Conservation (phyloP, 2,329 filamentous ascomycete genomes). For the Verticillium dahliae region DNA sequence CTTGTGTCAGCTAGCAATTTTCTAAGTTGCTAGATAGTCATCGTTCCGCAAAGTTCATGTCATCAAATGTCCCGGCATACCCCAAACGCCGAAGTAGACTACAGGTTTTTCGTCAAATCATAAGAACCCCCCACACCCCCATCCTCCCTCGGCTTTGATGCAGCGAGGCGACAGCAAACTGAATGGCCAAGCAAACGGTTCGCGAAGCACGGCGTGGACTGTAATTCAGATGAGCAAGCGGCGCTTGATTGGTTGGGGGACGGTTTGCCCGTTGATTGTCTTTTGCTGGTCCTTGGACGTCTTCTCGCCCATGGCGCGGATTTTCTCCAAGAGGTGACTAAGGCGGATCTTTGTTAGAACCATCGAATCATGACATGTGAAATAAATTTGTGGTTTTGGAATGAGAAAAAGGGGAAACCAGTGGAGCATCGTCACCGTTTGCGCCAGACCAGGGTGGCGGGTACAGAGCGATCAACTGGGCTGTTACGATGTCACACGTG, state of each 20-base stretch:
- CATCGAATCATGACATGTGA: background rate
- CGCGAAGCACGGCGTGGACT: background rate
- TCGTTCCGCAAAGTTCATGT: background rate
- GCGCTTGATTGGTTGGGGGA: constrained; percentile 39
- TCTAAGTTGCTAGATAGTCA: background rate
- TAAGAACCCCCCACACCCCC: background rate
- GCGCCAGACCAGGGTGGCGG: too few species aligned
- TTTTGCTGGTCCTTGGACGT: constrained; percentile 23
- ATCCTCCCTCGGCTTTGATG: background rate
- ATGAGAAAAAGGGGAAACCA: background rate
- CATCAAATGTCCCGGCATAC: background rate
- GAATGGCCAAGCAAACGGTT: background rate
- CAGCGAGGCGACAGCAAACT: background rate
- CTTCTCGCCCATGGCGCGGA: constrained; percentile 38
- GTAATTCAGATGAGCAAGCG: constrained; percentile 29
- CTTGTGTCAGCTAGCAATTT: background rate
- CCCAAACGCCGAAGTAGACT: constrained; percentile 3
- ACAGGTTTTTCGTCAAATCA: background rate
- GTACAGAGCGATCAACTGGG: constrained; percentile 12
- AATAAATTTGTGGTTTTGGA: too few species aligned
- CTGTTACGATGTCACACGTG: constrained; percentile 13
- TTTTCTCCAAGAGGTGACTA: constrained; percentile 51
- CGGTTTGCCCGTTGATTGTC: constrained; percentile 21
- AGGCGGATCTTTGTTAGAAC: constrained; percentile 19
- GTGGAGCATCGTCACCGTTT: too few species aligned